Evolutionary conservation across 495 filamentous ascomycete genomes (phyloP).

Genomic region (Aspergillus campestris): DNA sequence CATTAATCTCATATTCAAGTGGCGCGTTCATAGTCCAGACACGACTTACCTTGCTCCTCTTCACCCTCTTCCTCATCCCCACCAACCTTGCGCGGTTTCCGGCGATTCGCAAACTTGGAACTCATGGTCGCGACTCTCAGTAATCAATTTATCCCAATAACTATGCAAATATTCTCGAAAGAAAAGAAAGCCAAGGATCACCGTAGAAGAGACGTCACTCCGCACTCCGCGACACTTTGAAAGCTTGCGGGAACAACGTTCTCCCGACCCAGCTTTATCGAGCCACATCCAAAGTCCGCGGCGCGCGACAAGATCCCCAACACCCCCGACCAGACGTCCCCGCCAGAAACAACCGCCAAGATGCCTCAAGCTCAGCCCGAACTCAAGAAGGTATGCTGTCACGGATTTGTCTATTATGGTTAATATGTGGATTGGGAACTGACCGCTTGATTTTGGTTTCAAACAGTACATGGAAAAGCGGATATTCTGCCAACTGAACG

Average conservation of each 20-base stretch:
- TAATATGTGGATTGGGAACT: conserved; percentile 1
- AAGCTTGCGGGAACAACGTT: conserved; percentile 27
- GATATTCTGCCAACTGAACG: conserved; percentile 94
- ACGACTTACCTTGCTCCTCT: conserved; percentile 24
- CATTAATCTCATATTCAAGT: background rate
- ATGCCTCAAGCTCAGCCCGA: conserved; percentile 99
- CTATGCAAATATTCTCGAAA: background rate
- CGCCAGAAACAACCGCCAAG: conserved; percentile 30
- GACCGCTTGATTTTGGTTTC: conserved; percentile 4
- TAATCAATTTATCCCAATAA: too few relatives aligned
- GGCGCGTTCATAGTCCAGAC: background rate
- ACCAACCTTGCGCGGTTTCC: conserved; percentile 67
- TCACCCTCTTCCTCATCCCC: conserved; percentile 56
- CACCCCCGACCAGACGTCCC: conserved; percentile 4
- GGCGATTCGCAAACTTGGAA: conserved; percentile 56
- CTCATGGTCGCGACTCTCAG: conserved; percentile 36
- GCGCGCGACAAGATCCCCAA: conserved; percentile 6
- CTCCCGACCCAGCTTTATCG: conserved; percentile 25
- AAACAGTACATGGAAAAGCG: conserved; percentile 96
- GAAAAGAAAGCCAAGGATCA: background rate
- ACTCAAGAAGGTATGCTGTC: conserved; percentile 76
- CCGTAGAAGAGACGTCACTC: background rate
- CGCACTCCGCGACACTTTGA: conserved; percentile 8
- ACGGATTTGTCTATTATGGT: background rate
- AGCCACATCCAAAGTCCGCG: conserved; percentile 22